Evolutionary conservation across 495 filamentous ascomycete genomes (phyloP).

Genomic region (Penicillium coprophilum): DNA sequence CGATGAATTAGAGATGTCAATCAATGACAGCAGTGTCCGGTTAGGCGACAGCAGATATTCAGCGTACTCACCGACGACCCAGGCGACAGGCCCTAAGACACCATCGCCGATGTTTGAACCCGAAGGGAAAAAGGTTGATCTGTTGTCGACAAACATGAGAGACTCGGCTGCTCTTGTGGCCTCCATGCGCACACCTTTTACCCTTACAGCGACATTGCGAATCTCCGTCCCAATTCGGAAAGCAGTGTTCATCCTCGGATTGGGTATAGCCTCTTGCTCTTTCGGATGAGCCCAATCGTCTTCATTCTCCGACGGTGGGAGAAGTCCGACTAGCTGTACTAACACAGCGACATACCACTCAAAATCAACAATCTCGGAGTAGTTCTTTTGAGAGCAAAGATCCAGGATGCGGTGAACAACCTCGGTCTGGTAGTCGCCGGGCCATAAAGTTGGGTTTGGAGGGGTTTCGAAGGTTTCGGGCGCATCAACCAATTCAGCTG

Average conservation of each 20-base stretch:
- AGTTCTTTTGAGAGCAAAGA: constrained; percentile 91
- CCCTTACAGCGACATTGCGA: constrained; percentile 87
- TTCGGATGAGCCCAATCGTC: constrained; percentile 24
- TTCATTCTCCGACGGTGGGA: constrained; percentile 42
- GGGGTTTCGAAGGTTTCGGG: constrained; percentile 17
- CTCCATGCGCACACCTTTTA: constrained; percentile 72
- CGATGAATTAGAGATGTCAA: constrained; percentile 61
- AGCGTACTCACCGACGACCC: constrained; percentile 87
- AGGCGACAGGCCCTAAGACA: constrained; percentile 69
- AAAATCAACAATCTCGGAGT: constrained; percentile 81
- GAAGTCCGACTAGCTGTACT: constrained; percentile 72
- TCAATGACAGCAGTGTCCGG: constrained; percentile 66
- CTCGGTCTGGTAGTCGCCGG: constrained; percentile 76
- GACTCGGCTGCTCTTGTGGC: constrained; percentile 81
- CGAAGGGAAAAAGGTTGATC: constrained; percentile 46
- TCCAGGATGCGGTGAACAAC: constrained; percentile 78
- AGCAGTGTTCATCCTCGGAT: constrained; percentile 44
- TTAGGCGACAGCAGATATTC: constrained; percentile 62
- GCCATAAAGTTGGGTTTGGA: constrained; percentile 47
- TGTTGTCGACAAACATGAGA: constrained; percentile 56
- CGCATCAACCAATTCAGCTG: constrained; percentile 4
- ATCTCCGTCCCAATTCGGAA: constrained; percentile 79
- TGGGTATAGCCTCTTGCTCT: constrained; percentile 18
- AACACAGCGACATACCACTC: constrained; percentile 94
- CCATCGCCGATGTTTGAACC: constrained; percentile 52